phyloP scores from a whole-genome alignment of 805 yeast species.

The Candida incommunis region DNA sequence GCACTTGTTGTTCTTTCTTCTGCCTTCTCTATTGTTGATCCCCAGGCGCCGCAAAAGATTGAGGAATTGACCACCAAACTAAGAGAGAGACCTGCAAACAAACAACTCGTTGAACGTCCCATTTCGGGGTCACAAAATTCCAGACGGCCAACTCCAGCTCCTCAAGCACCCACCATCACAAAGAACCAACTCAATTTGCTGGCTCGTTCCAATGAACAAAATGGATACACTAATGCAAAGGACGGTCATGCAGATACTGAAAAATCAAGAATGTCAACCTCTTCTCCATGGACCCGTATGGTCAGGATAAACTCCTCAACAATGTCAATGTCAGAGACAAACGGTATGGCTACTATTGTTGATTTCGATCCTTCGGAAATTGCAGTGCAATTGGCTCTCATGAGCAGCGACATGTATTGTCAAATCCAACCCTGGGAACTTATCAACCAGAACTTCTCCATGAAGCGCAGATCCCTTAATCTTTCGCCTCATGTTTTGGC shows the following conservation, averaged over 20 bases:
- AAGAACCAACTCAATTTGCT: conserved; percentile 6
- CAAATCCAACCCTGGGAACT: conserved; percentile 19
- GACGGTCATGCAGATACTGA: neutral
- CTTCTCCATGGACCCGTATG: conserved; percentile 8
- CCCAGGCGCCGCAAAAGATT: neutral
- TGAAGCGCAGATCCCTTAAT: conserved; percentile 16
- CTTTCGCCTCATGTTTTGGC: conserved; percentile 19
- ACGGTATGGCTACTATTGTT: conserved; percentile 6
- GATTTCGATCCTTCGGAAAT: conserved; percentile 20
- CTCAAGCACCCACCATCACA: conserved; percentile 2
- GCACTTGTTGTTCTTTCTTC: neutral
- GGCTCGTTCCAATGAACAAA: conserved; percentile 4
- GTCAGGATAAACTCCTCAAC: conserved; percentile 2
- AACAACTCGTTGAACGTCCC: neutral
- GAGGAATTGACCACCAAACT: neutral
- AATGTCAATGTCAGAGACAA: neutral
- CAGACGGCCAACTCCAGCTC: neutral
- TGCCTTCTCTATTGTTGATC: neutral
- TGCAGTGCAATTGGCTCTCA: conserved; percentile 21
- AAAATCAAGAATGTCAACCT: conserved; percentile 5
- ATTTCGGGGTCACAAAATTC: neutral
- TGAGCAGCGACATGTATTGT: conserved; percentile 19
- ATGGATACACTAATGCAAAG: conserved; percentile 3
- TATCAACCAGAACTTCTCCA: conserved; percentile 21
- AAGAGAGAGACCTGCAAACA: neutral